These are phyloP conservation scores for Fusarium sp. DNA, from an alignment of 2,329 filamentous ascomycete genomes.

Conservation along the genomic window DNA sequence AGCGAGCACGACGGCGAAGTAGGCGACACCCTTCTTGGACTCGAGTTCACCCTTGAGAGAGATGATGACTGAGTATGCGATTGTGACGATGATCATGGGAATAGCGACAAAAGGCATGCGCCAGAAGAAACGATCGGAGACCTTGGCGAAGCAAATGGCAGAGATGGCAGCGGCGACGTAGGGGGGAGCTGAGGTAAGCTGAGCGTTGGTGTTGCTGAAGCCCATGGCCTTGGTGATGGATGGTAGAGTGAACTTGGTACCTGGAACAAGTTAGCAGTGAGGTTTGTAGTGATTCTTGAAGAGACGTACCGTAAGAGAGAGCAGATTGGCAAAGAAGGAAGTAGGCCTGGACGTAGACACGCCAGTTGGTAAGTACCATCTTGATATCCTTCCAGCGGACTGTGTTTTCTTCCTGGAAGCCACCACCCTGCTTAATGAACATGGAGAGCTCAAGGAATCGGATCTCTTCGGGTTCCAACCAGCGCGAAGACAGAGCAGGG, in stretches of 20 bases:
- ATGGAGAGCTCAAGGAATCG: conserved; percentile 43
- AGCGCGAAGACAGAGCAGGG: conserved; percentile 50
- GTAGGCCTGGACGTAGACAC: conserved; percentile 48
- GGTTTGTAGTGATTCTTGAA: rapidly evolving
- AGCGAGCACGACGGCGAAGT: conserved; percentile 38
- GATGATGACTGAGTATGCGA: conserved; percentile 40
- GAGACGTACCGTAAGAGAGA: conserved; percentile 41
- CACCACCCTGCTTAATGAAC: conserved; percentile 51
- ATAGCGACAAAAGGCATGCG: conserved; percentile 43
- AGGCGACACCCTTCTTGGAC: conserved; percentile 36
- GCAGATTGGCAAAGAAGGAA: conserved; percentile 46
- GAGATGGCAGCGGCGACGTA: conserved; percentile 71
- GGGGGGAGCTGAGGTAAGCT: conserved; percentile 65
- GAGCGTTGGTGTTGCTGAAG: conserved; percentile 44
- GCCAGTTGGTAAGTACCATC: conserved; percentile 49
- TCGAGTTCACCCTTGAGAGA: conserved; percentile 35
- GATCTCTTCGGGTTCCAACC: conserved; percentile 49
- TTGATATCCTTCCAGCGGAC: conserved; percentile 43
- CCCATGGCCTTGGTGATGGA: conserved; percentile 45
- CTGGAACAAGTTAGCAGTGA: background rate
- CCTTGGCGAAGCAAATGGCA: conserved; percentile 71
- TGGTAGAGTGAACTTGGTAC: conserved; percentile 45
- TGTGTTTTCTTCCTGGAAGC: conserved; percentile 36
- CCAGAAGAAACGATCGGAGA: conserved; percentile 70
- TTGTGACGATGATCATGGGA: conserved; percentile 34